Conservation (phyloP, 148 eudicot species). For the Fagopyrum homotropicum region DNA sequence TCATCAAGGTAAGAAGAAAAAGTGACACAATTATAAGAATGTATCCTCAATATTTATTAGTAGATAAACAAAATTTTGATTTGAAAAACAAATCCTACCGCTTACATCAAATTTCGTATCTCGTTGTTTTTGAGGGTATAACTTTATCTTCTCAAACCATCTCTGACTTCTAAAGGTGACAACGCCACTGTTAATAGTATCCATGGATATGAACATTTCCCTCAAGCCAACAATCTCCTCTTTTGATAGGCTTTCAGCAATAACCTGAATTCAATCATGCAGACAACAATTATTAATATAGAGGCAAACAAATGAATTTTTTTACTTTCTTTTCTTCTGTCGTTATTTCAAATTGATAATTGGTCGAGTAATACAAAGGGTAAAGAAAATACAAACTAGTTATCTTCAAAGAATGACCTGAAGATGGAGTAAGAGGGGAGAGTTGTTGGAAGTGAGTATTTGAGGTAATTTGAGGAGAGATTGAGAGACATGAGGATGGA, state of each 20-base stretch:
- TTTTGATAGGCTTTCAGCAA: conserved; percentile 15
- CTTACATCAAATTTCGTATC: conserved; percentile 14
- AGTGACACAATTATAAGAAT: neutral
- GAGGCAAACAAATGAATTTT: neutral
- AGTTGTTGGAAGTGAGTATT: no score
- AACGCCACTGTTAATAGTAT: conserved; percentile 12
- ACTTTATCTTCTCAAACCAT: conserved; percentile 14
- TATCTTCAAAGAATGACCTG: neutral
- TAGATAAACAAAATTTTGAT: neutral
- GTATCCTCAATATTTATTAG: neutral
- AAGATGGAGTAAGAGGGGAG: no score
- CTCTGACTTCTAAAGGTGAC: conserved; percentile 13
- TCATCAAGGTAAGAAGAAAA: neutral
- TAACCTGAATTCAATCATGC: conserved; percentile 6
- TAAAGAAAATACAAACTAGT: neutral
- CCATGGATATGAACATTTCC: conserved; percentile 15
- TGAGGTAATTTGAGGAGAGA: no score
- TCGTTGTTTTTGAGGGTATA: conserved; percentile 9
- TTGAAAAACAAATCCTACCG: neutral
- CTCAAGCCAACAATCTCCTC: conserved; percentile 16
- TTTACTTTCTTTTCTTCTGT: neutral
- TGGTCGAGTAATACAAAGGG: neutral
- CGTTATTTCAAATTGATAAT: neutral
- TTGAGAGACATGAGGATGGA: no score
- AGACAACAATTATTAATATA: neutral